Base-by-base conservation (phyloP, 257 asterid genomes). In the Craterostigma plantagineum region DNA sequence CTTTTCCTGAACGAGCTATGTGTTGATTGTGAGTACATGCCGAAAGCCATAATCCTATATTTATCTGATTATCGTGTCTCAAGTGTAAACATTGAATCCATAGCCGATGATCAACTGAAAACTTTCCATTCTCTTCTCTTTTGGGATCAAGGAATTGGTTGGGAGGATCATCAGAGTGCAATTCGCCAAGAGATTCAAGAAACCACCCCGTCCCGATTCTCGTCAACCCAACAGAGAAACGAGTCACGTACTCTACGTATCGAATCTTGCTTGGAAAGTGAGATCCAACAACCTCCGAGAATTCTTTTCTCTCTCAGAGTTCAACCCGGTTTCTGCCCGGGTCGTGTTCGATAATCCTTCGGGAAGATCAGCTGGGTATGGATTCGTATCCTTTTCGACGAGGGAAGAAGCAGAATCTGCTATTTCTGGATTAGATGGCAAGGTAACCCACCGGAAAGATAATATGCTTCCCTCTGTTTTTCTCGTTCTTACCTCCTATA, bases 211-310 rank as follows among this genome's bases (percentile, higher is more conserved):
- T 38, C 13, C 65, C 16, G 56, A 54, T 56, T 59, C 80, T 15
- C 38, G 14, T n/a, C 46, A 71, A 49, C 59, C 77, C 16, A 54
- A 34, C 3, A 63, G 65, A 52, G 77, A 77, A 55, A 56, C 75
- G 0, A 68, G 67, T 34, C 69, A 81, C 56, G 64, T 57, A 53
- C 65, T 85, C 38, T 81, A 77, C 37, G 79, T 72, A 12, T 81
- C 92, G 10, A 85, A 85, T 64, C 94, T 85, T 50, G 74, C 79
- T 13, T 81, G 96, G 96, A 81, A 85, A 70, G 86, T 57, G 65
- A 77, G 96, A 67, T 75, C 94, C 38, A 77, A 45, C 48, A 48
- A 67, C 58, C 92, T 85, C 35, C 74, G 83, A 14, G 86, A 85
- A 15, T 67, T 85, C 7, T 77, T 85, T 53, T 60, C 81, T 4